Percentiles rank a stretch among this genome's conserved stretches.
Conservation (phyloP, 805 yeast genomes). For the Hanseniaspora guilliermondii region DNA sequence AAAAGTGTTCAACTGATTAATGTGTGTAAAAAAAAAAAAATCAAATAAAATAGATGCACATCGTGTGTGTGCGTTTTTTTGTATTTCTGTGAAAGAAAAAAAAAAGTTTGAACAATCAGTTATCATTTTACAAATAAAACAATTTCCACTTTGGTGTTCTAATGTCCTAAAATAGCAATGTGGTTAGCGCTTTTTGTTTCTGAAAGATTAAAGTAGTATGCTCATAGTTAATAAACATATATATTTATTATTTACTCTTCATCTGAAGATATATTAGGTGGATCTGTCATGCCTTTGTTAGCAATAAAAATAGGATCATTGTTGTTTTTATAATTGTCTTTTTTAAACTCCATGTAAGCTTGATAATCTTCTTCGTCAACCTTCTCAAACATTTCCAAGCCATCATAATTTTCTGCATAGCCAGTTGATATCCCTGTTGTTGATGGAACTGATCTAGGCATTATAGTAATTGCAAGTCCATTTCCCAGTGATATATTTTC, state of each 20-base stretch:
- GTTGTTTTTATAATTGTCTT: background rate
- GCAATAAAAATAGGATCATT: constrained; percentile 11
- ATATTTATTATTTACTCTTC: background rate
- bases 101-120: background rate
- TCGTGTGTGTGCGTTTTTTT: no score
- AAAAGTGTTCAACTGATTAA: no score
- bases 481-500: constrained; percentile 6
- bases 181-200: no score
- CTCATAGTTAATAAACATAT: background rate
- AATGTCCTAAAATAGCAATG: background rate
- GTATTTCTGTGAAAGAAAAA: background rate
- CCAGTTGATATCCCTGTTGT: constrained; percentile 2
- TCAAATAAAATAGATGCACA: no score
- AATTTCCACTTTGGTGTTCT: background rate
- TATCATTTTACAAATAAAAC: background rate
- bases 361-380: background rate
- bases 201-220: background rate
- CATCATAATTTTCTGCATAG: background rate
- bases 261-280: constrained; percentile 8
- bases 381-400: background rate
- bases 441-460: constrained; percentile 11
- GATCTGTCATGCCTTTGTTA: background rate
- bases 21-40: no score
- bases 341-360: background rate
- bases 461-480: constrained; percentile 2